Base-by-base conservation (phyloP, 2,329 filamentous ascomycete genomes). In the Cercospora sp. region DNA sequence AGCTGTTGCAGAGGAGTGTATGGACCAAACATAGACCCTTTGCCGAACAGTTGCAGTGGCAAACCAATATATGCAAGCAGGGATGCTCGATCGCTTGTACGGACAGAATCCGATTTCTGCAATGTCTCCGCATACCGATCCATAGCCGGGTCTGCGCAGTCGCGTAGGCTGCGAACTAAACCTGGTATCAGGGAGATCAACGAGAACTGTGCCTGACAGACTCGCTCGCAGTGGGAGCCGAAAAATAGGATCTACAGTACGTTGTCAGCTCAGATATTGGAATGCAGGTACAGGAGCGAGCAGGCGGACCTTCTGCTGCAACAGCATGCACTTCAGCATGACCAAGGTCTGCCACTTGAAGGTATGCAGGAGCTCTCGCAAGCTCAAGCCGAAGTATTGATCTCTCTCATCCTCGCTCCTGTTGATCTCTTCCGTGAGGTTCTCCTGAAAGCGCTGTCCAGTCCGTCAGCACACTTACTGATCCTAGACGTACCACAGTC, bases 201-300 rank as follows among this genome's bases (percentile, higher is more conserved):
- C 53, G 94, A 95, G 82, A 98, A 99, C 80, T 99, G 95, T 81
- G 97, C 94, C 91, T 98, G 97, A 86, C 95, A 99, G 73, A 99
- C 83, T 72, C 91, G 88, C 80, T 99, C 95, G 80, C 95, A 98
- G 74, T 93, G 89, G n/a, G 94, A 93, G 70, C 95, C 94, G 76
- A 98, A 99, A 83, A 99, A 98, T 64, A 99, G 89, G 91, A 98
- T 98, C 94, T 97, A 73, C 40, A 33, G 18, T 45, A 10, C n/a
- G 16, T 16, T 28, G 68, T 73, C 61, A 73, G 67, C 59, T 61
- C 23, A 7, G 33, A 28, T 16, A 26, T 26, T 23, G 5, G 2
- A 5, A 42, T 61, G 33, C 59, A 26, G 40, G 26, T 8, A 28
- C 33, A 23, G 6, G 5, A n/a, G 33, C 4, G 8, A 6, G 7